Base-by-base conservation (phyloP, 768 basidiomycete genomes). In the Mycena crocata region DNA sequence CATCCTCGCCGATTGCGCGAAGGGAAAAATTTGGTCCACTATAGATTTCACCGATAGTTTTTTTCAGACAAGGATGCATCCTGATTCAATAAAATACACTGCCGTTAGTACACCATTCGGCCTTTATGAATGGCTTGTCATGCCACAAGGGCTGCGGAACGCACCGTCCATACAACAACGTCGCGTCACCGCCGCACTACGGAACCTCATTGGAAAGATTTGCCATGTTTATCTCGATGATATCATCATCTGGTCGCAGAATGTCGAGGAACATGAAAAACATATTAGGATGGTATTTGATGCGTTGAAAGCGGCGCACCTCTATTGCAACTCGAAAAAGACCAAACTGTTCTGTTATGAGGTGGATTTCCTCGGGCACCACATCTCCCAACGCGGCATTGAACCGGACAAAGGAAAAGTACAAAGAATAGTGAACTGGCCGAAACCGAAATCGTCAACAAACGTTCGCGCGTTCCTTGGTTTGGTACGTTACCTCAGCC, bases 31-130 rank as follows among this genome's bases (percentile, higher is more conserved):
- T n/a, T n/a, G n/a, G 59, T 73, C 59, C 0, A 80, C 76, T 12
- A 71, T 82, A 1, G 74, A 82, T 59, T 79, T 82, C 76, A 82
- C 80, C 17, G 78, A 81, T 19, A 70, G 77, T 0, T 82, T 81
- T 39, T 81, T 81, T 42, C 81, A 83, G 49, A 80, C 72, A 0
- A 65, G 68, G 0, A 72, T 81, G 0, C 70, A 78, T 9, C 72
- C 68, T 0, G 75, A 78, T 10, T 61, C 78, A 15, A 68, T 80
- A 1, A 34, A n/a, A 46, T 71, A 68, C 35, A 82, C 81, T 0
- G 80, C 79, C 0, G 79, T 83, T 1, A 67, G 65, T 3, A 84
- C 74, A 69, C 0, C n/a, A n/a, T n/a, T n/a, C n/a, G n/a, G n/a
- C n/a, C n/a, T n/a, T n/a, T n/a, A n/a, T n/a, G n/a, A n/a, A n/a